Evolutionary conservation across 2,329 filamentous ascomycete species (phyloP), one percentile per base, ranked within the genome.

Genomic region (Raffaelea albimanens): DNA sequence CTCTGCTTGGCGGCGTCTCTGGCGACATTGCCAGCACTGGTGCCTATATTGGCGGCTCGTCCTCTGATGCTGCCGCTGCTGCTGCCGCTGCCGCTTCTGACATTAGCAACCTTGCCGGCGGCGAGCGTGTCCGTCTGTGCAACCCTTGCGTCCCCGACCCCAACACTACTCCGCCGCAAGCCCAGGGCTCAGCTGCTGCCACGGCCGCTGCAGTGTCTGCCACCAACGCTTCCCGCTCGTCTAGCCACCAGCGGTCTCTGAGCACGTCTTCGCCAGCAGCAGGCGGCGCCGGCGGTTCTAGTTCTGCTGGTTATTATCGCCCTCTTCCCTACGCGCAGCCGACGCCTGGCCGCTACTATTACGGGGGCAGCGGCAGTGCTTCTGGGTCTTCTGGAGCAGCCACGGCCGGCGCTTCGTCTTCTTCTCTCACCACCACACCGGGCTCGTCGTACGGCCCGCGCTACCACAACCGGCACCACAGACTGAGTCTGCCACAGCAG

Each of bases 131-230:
- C 43, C 66, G 77, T 44, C 69, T 81, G 13, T 81, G 77, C 61
- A 80, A 80, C 55, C 77, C 77, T 1, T 81, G 77, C 53, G 77
- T 81, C 8, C 77, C 76, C 13, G 77, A 80, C 51, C 77, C 77
- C 5, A 80, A 80, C 56, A 78, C 69, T 8, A 69, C 74, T 19
- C 77, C 76, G 23, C 76, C 76, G 7, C 68, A 69, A 48, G 64
- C 9, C 13, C 34, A 38, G 18, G 34, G 34, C 13, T 9, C 41
- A 3, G 20, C 44, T 4, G 19, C 23, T 3, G 5, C 44, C 5
- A 3, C 23, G 2, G 20, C 23, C 10, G 23, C 40, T 22, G 5
- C 25, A 5, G 16, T 18, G 8, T 14, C 5, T 11, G 34, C 34
- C 14, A 38, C 34, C 34, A 38, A 38, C 14, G 13, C 34, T 8